Evolutionary conservation across 768 basidiomycete species (phyloP), one percentile per base, ranked within the genome.

Genomic region (Postia placenta): DNA sequence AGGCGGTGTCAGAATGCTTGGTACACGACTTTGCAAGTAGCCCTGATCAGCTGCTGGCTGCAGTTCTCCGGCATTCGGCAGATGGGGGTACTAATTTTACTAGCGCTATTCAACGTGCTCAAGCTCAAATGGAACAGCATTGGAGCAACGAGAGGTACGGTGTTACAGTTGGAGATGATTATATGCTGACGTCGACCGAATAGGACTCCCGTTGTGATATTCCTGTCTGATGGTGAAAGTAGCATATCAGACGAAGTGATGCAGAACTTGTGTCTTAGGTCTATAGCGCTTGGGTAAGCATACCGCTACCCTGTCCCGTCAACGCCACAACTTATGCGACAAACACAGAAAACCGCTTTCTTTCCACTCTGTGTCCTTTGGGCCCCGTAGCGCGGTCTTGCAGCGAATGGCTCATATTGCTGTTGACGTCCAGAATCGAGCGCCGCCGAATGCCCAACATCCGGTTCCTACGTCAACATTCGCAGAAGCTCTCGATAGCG

Each of bases 291-390:
- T 3, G 78, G 80, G 78, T 78, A 51, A 27, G 59, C 1, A 17
- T 2, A 28, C n/a, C 15, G 17, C 17, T n/a, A 12, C n/a, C n/a
- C n/a, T n/a, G 22, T 38, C 11, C 33, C 19, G 37, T n/a, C 25
- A 4, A 27, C 37, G 49, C n/a, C n/a, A n/a, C n/a, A n/a, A n/a
- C n/a, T n/a, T n/a, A n/a, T 30, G 42, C 15, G 0, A 11, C n/a
- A 14, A 1, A 1, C 11, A 5, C 27, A 82, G 81, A 11, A 76
- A 77, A 64, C 63, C 79, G 0, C 63, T 80, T 1, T 79, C 80
- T 0, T 76, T 83, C 56, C 81, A 83, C 39, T 59, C 80, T 0
- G 75, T 83, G n/a, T 71, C 75, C 0, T 83, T 83, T 36, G 81
- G 78, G 3, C 63, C 64, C 1, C 55, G 64, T 9, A 26, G 56